phyloP scores from a whole-genome alignment of 169 alveolate genomes.

The Cryptosporidium tyzzeri region DNA sequence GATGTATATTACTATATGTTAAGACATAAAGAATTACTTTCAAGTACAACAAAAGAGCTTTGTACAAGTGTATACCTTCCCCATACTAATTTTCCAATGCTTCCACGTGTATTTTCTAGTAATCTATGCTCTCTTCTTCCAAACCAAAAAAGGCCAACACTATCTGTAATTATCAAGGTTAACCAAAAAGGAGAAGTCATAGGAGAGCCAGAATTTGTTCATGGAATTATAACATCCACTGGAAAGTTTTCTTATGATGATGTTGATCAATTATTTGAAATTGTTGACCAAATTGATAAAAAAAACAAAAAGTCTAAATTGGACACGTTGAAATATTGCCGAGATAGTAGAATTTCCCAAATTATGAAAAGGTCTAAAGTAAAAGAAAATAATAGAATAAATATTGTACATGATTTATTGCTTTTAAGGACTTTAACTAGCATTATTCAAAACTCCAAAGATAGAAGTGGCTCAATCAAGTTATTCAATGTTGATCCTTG shows the following conservation, averaged over 20 bases:
- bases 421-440: background rate
- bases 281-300: background rate
- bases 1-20: conserved; percentile 24
- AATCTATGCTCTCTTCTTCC: conserved; percentile 84
- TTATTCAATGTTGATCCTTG: background rate
- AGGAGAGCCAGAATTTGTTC: conserved; percentile 75
- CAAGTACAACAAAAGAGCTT: background rate
- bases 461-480: conserved; percentile 7
- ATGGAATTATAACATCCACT: conserved; percentile 79
- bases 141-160: conserved; percentile 81
- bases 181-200: conserved; percentile 78
- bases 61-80: conserved; percentile 84
- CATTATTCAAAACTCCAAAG: background rate
- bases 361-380: background rate
- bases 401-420: background rate
- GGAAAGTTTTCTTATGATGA: conserved; percentile 82
- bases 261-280: conserved; percentile 77
- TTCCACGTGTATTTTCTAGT: conserved; percentile 83
- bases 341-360: background rate
- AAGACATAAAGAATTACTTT: background rate
- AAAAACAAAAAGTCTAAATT: background rate
- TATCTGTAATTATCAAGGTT: conserved; percentile 83
- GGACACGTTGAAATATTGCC: background rate
- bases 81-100: conserved; percentile 83
- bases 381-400: background rate